These are phyloP conservation scores for Linum usitatissimum DNA, from an alignment of 345 rosid genomes.

Conservation along the genomic window DNA sequence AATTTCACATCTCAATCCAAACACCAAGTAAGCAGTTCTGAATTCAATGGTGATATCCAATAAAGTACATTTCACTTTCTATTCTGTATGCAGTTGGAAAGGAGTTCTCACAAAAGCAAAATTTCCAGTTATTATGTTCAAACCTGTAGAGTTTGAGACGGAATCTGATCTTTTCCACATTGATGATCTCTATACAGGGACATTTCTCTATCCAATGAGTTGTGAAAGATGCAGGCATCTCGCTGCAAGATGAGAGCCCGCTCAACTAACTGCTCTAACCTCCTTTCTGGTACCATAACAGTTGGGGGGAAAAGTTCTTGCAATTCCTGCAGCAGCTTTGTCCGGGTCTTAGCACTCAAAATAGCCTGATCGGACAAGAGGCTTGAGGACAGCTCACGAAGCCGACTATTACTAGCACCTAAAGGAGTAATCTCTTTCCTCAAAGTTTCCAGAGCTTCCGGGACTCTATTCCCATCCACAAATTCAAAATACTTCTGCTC, in stretches of 20 bases:
- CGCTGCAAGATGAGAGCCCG: slow-evolving; percentile 47
- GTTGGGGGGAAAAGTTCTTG: slow-evolving; percentile 57
- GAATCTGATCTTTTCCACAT: slow-evolving; percentile 56
- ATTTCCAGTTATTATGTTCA: slow-evolving; percentile 8
- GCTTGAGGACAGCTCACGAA: slow-evolving; percentile 49
- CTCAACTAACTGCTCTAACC: slow-evolving; percentile 67
- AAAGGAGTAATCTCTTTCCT: slow-evolving; percentile 62
- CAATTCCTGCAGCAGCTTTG: slow-evolving; percentile 43
- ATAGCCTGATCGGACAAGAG: slow-evolving; percentile 27
- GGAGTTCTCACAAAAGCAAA: not conserved
- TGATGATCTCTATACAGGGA: slow-evolving; percentile 56
- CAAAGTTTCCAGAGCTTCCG: slow-evolving; percentile 42
- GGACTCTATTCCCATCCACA: slow-evolving; percentile 28
- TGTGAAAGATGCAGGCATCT: slow-evolving; percentile 55
- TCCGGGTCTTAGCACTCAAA: slow-evolving; percentile 28
- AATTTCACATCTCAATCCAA: not conserved
- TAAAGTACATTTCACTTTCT: not conserved
- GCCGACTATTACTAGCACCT: slow-evolving; percentile 29
- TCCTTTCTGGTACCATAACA: slow-evolving; percentile 48
- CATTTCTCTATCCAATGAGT: slow-evolving; percentile 43
- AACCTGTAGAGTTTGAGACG: slow-evolving; percentile 62
- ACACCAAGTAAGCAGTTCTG: not conserved
- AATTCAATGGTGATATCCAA: not conserved
- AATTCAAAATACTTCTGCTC: slow-evolving; percentile 62
- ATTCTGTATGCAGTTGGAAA: not conserved